Evolutionary conservation across 768 basidiomycete species (phyloP), one percentile per base, ranked within the genome.

Genomic region (Boletales sp.): DNA sequence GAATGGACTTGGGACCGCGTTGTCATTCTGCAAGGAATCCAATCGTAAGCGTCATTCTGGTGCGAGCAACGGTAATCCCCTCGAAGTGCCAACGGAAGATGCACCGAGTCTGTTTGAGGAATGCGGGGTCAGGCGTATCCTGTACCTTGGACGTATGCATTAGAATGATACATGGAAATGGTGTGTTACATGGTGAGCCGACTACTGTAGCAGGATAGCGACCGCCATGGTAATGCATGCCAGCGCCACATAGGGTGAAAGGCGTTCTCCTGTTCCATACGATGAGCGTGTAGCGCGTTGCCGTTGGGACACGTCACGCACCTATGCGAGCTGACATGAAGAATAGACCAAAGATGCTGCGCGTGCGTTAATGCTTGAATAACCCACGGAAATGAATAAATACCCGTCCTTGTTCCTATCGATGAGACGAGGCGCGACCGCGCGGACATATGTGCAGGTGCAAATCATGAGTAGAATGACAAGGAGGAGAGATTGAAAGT

Each of bases 241-340:
- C 13, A 99, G 67, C 7, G 89, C 86, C 15, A 99, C 96, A 60
- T 97, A 98, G 34, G 95, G 96, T 25, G 95, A 97, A 38, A 99
- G 72, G 17, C 96, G 81, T 69, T 98, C 96, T 44, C 95, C 94
- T 96, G 66, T 33, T 2, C 38, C 28, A 17, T 32, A 13, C 35
- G 21, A 35, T 34, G 12, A 12, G 34, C 14, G 6, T 7, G 15
- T 13, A 8, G 34, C 14, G 34, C 11, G 11, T 13, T 34, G 12
- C 5, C 12, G 14, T 34, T 34, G 11, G 33, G 18, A 19, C 18
- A 8, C 38, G 4, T 21, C n/a, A 44, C 81, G 51, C 62, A 92
- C 94, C 96, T 75, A 99, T 93, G 44, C 96, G 79, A 11, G 96
- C 95, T 41, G 84, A 89, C 80, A 94, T 99, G 80, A 89, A 98